Evolutionary conservation across 331 rosid genomes (phyloP), one percentile per base, ranked within the genome.

Genomic region (Stylosanthes scabra): DNA sequence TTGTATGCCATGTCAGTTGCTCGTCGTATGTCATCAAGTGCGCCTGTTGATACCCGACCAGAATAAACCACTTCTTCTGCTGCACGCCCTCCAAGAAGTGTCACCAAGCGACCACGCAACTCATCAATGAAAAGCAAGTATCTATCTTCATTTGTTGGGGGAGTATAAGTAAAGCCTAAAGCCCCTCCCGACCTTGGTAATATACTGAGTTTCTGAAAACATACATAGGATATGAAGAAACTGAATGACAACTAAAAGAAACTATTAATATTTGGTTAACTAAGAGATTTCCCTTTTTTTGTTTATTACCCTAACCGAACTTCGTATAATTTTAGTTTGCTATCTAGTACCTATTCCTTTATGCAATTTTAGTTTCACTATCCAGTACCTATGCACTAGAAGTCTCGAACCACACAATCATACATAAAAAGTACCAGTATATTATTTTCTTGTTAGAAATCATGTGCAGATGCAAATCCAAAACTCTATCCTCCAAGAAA

Each of bases 1-100:
- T 95, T 95, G 88, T 95, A 95, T 40, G 99, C 99, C 93, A 95
- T 86, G 86, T 92, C 99, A 49, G 99, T 95, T 31, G 98, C 99
- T 75, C 99, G 89, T 6, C 94, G 85, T 57, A 95, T 95, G 81
- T 95, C 99, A 86, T 95, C 99, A 77, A 92, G 94, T 56, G 99
- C 97, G 46, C 99, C 98, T 2, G 99, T 95, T 63, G 99, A 95
- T 51, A 95, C 96, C 51, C 99, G 91, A 69, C 99, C 99, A 49
- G 94, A 86, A 82, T 92, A 95, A 49, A 88, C 90, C 63, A 95
- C 86, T 85, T 95, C 98, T 88, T 95, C 99, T 12, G 98, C 99
- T 13, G 99, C 99, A 52, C 99, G 98, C 51, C 99, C 99, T 75
- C 98, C 99, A 58, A 95, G 93, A 82, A 95, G 93, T 39, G 98